Conservation (phyloP, 225 moss, liverwort and hornwort species). For the Anthoceros angustus region DNA sequence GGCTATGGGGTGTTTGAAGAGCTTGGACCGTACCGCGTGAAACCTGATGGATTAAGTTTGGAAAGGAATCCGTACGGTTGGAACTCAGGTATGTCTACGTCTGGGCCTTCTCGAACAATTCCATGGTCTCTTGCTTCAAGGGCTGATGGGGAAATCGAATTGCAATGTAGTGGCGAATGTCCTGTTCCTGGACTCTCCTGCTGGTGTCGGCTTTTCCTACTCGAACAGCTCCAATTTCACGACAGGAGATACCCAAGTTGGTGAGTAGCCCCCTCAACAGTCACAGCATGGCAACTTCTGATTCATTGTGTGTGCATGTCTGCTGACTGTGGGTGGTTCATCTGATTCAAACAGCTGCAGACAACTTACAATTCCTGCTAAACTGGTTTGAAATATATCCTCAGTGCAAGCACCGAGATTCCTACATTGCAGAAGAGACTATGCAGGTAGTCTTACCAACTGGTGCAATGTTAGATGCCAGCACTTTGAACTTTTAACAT, state of each 20-base stretch:
- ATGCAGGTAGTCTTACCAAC: neutral
- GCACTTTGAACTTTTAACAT: neutral
- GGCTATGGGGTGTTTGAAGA: slow-evolving; percentile 36
- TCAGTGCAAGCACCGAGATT: neutral
- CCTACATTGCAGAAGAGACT: neutral
- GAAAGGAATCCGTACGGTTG: slow-evolving; percentile 23
- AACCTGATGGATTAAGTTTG: slow-evolving; percentile 19
- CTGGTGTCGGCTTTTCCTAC: neutral
- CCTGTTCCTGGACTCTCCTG: neutral
- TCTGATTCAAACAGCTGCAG: neutral
- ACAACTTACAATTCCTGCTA: neutral
- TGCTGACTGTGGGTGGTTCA: neutral
- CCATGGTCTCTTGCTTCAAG: neutral
- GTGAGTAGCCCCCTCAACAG: neutral
- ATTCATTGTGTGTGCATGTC: neutral
- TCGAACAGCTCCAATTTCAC: neutral
- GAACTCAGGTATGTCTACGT: slow-evolving; percentile 23
- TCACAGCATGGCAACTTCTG: neutral
- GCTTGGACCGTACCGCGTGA: slow-evolving; percentile 35
- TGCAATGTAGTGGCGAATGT: neutral
- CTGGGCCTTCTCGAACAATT: neutral
- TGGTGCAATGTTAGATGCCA: neutral
- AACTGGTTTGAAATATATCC: slow-evolving; percentile 2
- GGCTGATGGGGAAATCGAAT: too few species aligned
- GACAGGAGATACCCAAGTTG: neutral